Base-by-base conservation (phyloP, 2,329 filamentous ascomycete genomes). In the Trichoderma guizhouense region DNA sequence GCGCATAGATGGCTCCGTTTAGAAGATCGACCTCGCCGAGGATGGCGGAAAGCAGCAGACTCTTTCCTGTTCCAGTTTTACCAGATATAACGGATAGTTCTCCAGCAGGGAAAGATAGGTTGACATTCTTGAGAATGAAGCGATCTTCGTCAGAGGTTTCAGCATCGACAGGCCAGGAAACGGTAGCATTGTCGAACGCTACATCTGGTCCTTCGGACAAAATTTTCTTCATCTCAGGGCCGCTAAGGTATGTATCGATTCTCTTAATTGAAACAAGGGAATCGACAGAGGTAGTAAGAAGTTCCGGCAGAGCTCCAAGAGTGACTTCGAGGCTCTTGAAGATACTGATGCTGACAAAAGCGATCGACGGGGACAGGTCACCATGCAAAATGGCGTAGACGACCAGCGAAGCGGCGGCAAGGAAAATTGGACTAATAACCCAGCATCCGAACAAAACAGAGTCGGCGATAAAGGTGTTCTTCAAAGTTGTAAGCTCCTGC, bases 21-120 rank as follows among this genome's bases (percentile, higher is more conserved):
- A 95, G 79, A 3, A 94, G 78, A 73, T 95, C 92, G 3, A 89
- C 89, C 80, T 95, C 93, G 2, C 93, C 93, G 5, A 95, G 86
- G 30, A 95, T 89, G 0, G 92, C 88, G 1, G 92, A 88, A 7
- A 96, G 84, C 74, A 96, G 82, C 51, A 95, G 82, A 79, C 90
- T 93, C 82, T 95, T 95, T 18, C 93, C 93, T 9, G 90, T 90
- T 0, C 93, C 93, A 0, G 93, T 95, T 78, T 91, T 91, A 1
- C 93, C 93, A 4, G 91, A 92, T 39, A 95, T 89, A 15, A 95
- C 87, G 24, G 89, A 94, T 9, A 96, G 82, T 75, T 93, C 90
- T 21, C 89, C 88, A 18, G 84, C 80, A 0, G 92, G 93, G 75
- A 95, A 93, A 1, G 85, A 85, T 12, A 94, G 77, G 74, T 88